phyloP scores from a whole-genome alignment of 2,329 filamentous ascomycete species.

The Knufia fluminis region DNA sequence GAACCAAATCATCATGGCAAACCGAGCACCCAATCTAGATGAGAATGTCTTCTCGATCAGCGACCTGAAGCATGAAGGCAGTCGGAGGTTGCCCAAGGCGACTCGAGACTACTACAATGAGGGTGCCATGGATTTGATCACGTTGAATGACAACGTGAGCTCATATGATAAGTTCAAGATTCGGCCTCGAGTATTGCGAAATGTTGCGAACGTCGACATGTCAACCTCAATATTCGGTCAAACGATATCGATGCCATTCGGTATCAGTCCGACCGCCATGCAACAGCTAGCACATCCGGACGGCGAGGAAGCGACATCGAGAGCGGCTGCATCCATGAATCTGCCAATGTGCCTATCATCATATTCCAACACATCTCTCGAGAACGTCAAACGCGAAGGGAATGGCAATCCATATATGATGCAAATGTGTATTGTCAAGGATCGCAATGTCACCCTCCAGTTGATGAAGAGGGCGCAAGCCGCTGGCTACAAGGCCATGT shows the following conservation, averaged over 20 bases:
- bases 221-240: conserved; percentile 38
- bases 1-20: conserved; percentile 26
- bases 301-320: conserved; percentile 43
- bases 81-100: conserved; percentile 13
- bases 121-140: conserved; percentile 47
- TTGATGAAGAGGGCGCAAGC: conserved; percentile 36
- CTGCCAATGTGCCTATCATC: conserved; percentile 42
- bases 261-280: conserved; percentile 46
- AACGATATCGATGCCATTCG: conserved; percentile 41
- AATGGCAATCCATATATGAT: conserved; percentile 43
- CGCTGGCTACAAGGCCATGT: conserved; percentile 45
- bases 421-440: conserved; percentile 46
- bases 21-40: conserved; percentile 26
- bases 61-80: conserved; percentile 15
- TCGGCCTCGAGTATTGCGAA: conserved; percentile 30
- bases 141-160: conserved; percentile 42
- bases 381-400: conserved; percentile 33
- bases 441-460: conserved; percentile 35
- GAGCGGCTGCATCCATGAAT: conserved; percentile 36
- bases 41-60: conserved; percentile 23
- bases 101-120: conserved; percentile 47
- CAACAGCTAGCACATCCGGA: conserved; percentile 45
- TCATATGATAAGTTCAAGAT: conserved; percentile 45
- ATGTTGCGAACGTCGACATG: conserved; percentile 31
- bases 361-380: conserved; percentile 38